phyloP scores from a whole-genome alignment of 352 stramenopile genomes.

The Phytophthora pisi region DNA sequence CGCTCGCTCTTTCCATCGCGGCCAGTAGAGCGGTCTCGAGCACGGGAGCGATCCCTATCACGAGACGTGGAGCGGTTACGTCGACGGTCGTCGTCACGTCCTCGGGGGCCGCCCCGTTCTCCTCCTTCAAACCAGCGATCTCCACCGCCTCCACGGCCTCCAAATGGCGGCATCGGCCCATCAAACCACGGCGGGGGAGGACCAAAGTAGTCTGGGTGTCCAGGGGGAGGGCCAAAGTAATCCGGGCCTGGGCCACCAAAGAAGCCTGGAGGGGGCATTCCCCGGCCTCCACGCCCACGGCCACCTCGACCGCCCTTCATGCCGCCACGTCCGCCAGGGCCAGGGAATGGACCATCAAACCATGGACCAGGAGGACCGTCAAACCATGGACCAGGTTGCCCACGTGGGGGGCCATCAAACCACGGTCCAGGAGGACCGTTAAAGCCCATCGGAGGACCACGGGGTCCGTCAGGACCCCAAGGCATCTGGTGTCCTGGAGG shows the following conservation, averaged over 20 bases:
- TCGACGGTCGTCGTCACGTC: constrained; percentile 50
- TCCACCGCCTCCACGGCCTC: constrained; percentile 44
- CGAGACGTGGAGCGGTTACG: constrained; percentile 47
- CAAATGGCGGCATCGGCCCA: constrained; percentile 58
- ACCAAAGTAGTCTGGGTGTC: constrained; percentile 81
- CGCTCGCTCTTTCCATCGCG: constrained; percentile 40
- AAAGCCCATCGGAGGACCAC: constrained; percentile 57
- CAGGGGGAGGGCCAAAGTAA: constrained; percentile 75
- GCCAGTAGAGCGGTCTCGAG: constrained; percentile 31
- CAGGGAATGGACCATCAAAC: constrained; percentile 82
- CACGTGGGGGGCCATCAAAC: constrained; percentile 67
- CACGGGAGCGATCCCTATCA: constrained; percentile 35
- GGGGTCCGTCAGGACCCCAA: constrained; percentile 44
- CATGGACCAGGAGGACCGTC: constrained; percentile 72
- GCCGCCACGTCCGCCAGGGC: constrained; percentile 39
- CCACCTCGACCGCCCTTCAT: constrained; percentile 62
- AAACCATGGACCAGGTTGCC: constrained; percentile 75
- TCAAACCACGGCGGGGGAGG: constrained; percentile 76
- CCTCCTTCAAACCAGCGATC: constrained; percentile 49
- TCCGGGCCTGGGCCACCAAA: constrained; percentile 74
- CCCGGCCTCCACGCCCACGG: constrained; percentile 35
- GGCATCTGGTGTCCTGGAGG: constrained; percentile 32
- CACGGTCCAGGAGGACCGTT: constrained; percentile 59
- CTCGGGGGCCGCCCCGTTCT: constrained; percentile 37
- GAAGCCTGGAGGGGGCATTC: constrained; percentile 69